Percentiles rank a stretch among this genome's conserved stretches.
Conservation (phyloP, 2,329 filamentous ascomycete genomes). For the Xylaria sp. region DNA sequence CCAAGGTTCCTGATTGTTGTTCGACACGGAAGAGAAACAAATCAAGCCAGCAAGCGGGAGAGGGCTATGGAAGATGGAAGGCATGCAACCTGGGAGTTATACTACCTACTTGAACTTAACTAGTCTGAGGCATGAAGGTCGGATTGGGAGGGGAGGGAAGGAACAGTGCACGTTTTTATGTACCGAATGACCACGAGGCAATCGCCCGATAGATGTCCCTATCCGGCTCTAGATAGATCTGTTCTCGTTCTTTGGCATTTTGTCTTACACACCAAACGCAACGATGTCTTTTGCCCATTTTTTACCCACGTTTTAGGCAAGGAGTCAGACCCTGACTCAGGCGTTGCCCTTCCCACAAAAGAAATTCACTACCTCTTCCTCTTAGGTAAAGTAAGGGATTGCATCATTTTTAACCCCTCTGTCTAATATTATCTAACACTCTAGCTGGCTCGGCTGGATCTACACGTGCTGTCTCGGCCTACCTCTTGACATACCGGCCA, state of each 20-base stretch:
- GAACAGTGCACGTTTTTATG: slow-evolving; percentile 10
- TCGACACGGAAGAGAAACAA: background rate
- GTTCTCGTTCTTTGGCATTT: background rate
- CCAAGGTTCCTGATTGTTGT: too few species aligned
- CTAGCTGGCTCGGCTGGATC: background rate
- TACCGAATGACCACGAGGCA: slow-evolving; percentile 9
- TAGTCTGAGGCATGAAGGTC: background rate
- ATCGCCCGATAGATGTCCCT: slow-evolving; percentile 3
- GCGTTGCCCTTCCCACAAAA: background rate
- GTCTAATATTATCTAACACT: background rate
- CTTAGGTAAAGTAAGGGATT: background rate
- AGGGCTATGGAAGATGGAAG: slow-evolving; percentile 1
- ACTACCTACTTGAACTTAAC: background rate
- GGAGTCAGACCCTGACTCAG: background rate
- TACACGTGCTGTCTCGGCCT: background rate
- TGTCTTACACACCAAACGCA: background rate
- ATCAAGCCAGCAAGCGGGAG: background rate
- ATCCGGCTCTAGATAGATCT: slow-evolving; percentile 10
- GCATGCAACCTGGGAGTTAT: background rate
- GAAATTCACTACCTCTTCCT: background rate
- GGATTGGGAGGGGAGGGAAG: slow-evolving; percentile 4
- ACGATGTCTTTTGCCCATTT: background rate
- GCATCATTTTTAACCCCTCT: slow-evolving; percentile 10
- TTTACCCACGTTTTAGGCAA: background rate
- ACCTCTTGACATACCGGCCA: background rate